These are phyloP conservation scores for Penicillium sumatraense DNA, from an alignment of 2,329 filamentous ascomycete genomes.

Conservation along the genomic window DNA sequence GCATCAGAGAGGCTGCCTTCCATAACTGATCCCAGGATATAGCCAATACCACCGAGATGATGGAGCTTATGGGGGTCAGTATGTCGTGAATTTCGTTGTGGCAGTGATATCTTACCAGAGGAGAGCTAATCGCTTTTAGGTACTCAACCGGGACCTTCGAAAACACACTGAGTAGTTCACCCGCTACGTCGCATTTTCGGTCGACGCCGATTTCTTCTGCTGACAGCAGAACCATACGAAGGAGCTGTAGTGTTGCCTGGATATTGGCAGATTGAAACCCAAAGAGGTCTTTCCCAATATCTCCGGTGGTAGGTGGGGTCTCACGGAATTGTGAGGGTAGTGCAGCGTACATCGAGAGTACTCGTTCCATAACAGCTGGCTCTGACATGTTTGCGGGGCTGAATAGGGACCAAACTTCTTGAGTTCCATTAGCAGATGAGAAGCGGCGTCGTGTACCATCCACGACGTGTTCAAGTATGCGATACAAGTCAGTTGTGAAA, in stretches of 20 bases:
- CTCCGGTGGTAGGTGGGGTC: constrained; percentile 31
- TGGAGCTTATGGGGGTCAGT: constrained; percentile 39
- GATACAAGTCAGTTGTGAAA: constrained; percentile 61
- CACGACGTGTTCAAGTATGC: constrained; percentile 58
- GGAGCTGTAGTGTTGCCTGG: constrained; percentile 52
- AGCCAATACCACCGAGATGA: constrained; percentile 55
- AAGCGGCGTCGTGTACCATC: constrained; percentile 27
- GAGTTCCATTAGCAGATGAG: constrained; percentile 28
- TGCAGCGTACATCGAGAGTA: constrained; percentile 29
- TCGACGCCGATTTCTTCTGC: constrained; percentile 43
- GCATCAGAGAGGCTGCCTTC: constrained; percentile 50
- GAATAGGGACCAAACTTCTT: constrained; percentile 30
- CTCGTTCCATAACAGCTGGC: constrained; percentile 30
- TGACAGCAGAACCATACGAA: constrained; percentile 53
- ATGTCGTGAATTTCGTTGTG: background rate
- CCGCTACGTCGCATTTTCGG: constrained; percentile 52
- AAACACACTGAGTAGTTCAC: constrained; percentile 51
- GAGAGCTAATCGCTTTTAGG: constrained; percentile 54
- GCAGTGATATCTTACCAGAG: constrained; percentile 34
- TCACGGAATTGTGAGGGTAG: constrained; percentile 32
- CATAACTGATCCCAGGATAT: constrained; percentile 55
- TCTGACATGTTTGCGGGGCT: constrained; percentile 26
- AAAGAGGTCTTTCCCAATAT: constrained; percentile 44
- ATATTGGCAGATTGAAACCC: constrained; percentile 59
- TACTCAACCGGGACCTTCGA: constrained; percentile 50